These are phyloP conservation scores for Stagonosporopsis cucurbitacearum DNA, from an alignment of 2,329 filamentous ascomycete species.

Conservation along the genomic window DNA sequence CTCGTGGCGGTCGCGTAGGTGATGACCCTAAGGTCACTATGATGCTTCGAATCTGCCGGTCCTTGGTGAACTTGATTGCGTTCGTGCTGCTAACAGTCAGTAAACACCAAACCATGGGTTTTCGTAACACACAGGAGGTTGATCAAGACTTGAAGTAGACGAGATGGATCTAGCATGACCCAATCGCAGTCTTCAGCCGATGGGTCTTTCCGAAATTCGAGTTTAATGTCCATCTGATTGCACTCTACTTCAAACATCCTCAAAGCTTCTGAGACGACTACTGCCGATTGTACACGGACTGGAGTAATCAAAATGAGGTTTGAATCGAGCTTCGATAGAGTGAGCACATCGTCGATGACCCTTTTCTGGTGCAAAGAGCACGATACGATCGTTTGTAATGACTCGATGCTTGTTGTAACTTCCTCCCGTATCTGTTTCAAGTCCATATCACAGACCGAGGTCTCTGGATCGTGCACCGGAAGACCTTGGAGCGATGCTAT, in stretches of 20 bases:
- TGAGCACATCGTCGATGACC: constrained; percentile 52
- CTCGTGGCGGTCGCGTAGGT: constrained; percentile 19
- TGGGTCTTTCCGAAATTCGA: constrained; percentile 47
- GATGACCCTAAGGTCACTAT: constrained; percentile 48
- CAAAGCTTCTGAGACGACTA: constrained; percentile 34
- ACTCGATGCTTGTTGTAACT: constrained; percentile 38
- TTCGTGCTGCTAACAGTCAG: constrained; percentile 40
- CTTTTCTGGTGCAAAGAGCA: constrained; percentile 52
- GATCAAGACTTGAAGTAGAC: constrained; percentile 36
- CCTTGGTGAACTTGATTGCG: constrained; percentile 48
- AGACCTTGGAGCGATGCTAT: constrained; percentile 23
- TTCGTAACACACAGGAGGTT: constrained; percentile 37
- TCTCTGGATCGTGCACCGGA: neutral
- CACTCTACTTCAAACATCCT: constrained; percentile 42
- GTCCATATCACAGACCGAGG: constrained; percentile 15
- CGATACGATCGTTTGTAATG: constrained; percentile 40
- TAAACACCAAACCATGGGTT: constrained; percentile 27
- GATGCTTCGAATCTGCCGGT: constrained; percentile 42
- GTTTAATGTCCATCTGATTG: constrained; percentile 46
- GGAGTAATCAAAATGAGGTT: constrained; percentile 38
- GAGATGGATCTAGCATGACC: constrained; percentile 40
- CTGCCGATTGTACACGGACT: constrained; percentile 27
- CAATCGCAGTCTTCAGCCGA: constrained; percentile 48
- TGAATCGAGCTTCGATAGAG: constrained; percentile 40
- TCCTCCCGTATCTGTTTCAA: constrained; percentile 21